Evolutionary conservation across 2,329 filamentous ascomycete genomes (phyloP).

Genomic region (Ilyonectria destructans): DNA sequence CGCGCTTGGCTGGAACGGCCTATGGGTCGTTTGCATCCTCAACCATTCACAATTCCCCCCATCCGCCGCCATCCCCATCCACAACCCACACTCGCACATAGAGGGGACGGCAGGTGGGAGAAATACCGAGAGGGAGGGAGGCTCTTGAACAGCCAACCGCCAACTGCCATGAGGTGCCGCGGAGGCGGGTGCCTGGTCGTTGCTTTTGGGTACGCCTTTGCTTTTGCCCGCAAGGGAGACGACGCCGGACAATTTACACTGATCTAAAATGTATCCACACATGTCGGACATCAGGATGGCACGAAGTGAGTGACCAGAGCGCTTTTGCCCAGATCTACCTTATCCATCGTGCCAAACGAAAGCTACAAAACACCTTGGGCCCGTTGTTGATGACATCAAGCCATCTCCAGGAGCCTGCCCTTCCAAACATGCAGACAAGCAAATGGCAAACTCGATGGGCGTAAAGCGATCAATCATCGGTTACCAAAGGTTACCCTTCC

Average conservation of each 20-base stretch:
- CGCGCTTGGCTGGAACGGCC: slow-evolving; percentile 3
- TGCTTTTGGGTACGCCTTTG: background rate
- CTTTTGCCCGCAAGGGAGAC: background rate
- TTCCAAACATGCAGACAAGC: background rate
- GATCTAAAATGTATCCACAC: background rate
- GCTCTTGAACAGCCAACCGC: too few relatives aligned
- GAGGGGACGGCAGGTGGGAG: background rate
- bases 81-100: background rate
- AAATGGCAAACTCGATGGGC: background rate
- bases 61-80: background rate
- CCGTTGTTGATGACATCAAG: background rate
- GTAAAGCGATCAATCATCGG: background rate
- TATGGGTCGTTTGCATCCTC: background rate
- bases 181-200: too few relatives aligned
- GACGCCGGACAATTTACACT: background rate
- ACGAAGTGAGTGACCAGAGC: too few relatives aligned
- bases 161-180: too few relatives aligned
- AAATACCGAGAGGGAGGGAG: background rate
- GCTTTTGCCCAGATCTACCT: background rate
- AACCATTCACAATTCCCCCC: too few relatives aligned
- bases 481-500: background rate
- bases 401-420: background rate
- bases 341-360: background rate
- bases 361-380: background rate
- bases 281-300: background rate